These are phyloP conservation scores for Spinellus fusiger DNA, from an alignment of 192 early-diverging fungal genomes.

Conservation along the genomic window DNA sequence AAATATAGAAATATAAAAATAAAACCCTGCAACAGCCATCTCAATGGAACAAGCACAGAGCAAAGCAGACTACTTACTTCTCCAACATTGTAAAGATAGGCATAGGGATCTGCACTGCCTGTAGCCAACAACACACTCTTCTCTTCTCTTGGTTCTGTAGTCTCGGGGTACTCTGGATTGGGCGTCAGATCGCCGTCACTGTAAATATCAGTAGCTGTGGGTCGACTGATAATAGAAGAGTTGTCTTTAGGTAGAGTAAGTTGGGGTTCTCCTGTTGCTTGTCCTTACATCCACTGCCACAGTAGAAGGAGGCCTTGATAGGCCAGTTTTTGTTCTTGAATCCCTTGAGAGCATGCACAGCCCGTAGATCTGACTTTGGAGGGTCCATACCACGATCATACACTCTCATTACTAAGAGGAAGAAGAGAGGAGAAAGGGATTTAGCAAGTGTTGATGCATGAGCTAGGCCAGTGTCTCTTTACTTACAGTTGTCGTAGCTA, in stretches of 20 bases:
- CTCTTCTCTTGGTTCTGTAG: slow-evolving; percentile 40
- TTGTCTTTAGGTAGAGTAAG: slow-evolving; percentile 12
- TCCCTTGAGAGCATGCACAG: slow-evolving; percentile 82
- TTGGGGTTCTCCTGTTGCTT: too few relatives aligned
- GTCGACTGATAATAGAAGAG: slow-evolving; percentile 28
- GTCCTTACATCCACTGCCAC: slow-evolving; percentile 58
- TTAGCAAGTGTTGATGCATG: too few relatives aligned
- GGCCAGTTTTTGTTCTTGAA: slow-evolving; percentile 95
- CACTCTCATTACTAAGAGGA: slow-evolving; percentile 70
- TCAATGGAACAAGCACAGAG: background rate
- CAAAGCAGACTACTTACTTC: slow-evolving; percentile 23
- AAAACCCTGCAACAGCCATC: background rate
- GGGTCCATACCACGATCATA: slow-evolving; percentile 86
- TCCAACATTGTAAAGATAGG: slow-evolving; percentile 68
- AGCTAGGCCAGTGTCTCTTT: background rate
- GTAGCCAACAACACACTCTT: slow-evolving; percentile 67
- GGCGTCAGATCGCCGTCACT: slow-evolving; percentile 9
- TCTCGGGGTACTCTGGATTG: slow-evolving; percentile 28
- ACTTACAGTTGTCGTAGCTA: slow-evolving; percentile 86
- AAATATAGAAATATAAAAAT: too few relatives aligned
- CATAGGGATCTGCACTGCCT: slow-evolving; percentile 77
- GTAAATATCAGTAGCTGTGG: slow-evolving; percentile 9
- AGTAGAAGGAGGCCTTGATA: slow-evolving; percentile 82
- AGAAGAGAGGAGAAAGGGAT: background rate
- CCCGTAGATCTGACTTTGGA: slow-evolving; percentile 58